Evolutionary conservation across 768 basidiomycete species (phyloP).

Genomic region (Rhizopogon sp.): DNA sequence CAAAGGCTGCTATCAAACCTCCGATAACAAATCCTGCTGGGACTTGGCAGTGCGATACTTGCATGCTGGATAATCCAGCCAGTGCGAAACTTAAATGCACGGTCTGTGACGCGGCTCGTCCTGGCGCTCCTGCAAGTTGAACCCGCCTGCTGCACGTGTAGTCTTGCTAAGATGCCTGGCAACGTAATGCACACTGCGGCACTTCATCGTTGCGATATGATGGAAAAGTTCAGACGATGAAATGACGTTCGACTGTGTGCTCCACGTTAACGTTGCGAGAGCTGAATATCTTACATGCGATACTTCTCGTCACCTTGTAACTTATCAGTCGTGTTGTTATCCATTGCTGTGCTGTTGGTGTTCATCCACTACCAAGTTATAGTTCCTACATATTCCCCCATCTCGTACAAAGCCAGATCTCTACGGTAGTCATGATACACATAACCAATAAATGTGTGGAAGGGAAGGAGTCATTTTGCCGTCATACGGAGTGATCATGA

Average conservation of each 20-base stretch:
- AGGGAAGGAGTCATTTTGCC: neutral
- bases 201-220: slow-evolving; percentile 24
- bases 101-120: slow-evolving; percentile 43
- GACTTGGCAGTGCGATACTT: slow-evolving; percentile 37
- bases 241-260: neutral
- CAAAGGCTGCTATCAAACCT: slow-evolving; percentile 29
- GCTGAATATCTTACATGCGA: neutral
- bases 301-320: neutral
- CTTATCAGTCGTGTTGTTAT: neutral
- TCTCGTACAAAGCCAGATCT: neutral
- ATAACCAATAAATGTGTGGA: neutral
- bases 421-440: neutral
- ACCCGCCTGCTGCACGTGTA: slow-evolving; percentile 38
- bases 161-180: slow-evolving; percentile 36
- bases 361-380: neutral
- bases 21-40: slow-evolving; percentile 19
- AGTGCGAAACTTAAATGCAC: slow-evolving; percentile 42
- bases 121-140: slow-evolving; percentile 13
- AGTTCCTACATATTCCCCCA: neutral
- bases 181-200: slow-evolving; percentile 50
- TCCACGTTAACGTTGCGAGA: neutral
- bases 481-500: neutral
- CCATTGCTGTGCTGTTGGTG: neutral
- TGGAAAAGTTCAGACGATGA: neutral
- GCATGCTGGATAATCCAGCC: slow-evolving; percentile 41